Evolutionary conservation across 768 basidiomycete genomes (phyloP).

Genomic region (Cantharellus anzutake): DNA sequence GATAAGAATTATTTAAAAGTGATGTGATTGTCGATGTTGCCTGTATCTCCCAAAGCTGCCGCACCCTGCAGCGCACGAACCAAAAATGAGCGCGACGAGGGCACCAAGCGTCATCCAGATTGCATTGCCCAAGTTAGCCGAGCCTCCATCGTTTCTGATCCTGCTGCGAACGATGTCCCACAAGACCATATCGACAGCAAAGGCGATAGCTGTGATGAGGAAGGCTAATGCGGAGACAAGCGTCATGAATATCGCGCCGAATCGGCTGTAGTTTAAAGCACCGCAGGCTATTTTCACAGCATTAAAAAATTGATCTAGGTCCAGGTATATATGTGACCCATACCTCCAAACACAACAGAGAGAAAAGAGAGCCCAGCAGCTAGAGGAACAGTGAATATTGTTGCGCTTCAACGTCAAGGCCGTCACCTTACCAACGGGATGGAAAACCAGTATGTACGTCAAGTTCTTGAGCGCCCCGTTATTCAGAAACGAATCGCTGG

Average conservation of each 20-base stretch:
- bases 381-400: slow-evolving; percentile 10
- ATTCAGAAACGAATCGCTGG: slow-evolving; percentile 20
- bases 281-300: slow-evolving; percentile 27
- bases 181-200: slow-evolving; percentile 62
- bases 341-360: slow-evolving; percentile 38
- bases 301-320: no score
- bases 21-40: not conserved
- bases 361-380: slow-evolving; percentile 48
- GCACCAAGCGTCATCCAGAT: slow-evolving; percentile 71
- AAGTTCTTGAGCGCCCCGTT: slow-evolving; percentile 42
- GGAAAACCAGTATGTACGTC: slow-evolving; percentile 54
- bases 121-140: slow-evolving; percentile 54
- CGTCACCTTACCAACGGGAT: slow-evolving; percentile 45
- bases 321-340: no score
- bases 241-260: slow-evolving; percentile 62
- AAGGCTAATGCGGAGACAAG: slow-evolving; percentile 44
- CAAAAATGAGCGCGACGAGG: slow-evolving; percentile 41
- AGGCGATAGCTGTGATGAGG: slow-evolving; percentile 47
- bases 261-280: slow-evolving; percentile 33
- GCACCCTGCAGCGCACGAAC: slow-evolving; percentile 43
- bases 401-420: not conserved
- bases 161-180: slow-evolving; percentile 50
- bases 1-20: not conserved
- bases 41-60: slow-evolving; percentile 48
- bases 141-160: slow-evolving; percentile 22